Base-by-base conservation (phyloP, 176 grass and related monocot species). In the Puya raimondii region DNA sequence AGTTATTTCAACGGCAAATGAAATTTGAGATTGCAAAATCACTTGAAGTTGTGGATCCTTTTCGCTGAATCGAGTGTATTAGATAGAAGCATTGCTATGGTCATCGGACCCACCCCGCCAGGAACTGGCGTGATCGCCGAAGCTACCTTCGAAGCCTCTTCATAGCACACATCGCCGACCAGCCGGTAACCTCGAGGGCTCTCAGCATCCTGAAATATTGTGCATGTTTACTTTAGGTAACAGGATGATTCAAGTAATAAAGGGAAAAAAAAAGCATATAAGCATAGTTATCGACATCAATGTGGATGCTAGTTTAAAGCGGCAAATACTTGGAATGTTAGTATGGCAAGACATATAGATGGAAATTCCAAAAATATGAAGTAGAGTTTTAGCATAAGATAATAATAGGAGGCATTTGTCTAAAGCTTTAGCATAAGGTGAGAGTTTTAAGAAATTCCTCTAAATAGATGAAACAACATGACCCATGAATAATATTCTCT, bases 81-180 rank as follows among this genome's bases (percentile, higher is more conserved):
- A 1, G 89, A 88, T 68, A 97, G 69, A 78, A 97, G 77, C 89
- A 97, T 92, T 9, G 94, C 94, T 69, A 92, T 97, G 3, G 86
- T 90, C 94, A 97, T 92, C 4, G 89, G 94, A 48, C 86, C 89
- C 52, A 97, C 93, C n/a, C 89, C 89, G 6, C 93, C 84, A 0
- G 89, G 89, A 50, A 97, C 94, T 15, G 86, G 94, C 2, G 94
- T 99, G 63, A 99, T 93, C 0, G 81, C 78, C 50, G 89, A 88
- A 14, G 89, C 89, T 23, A 91, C 72, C 82, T 86, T 80, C 47
- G 77, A 90, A 66, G 74, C 89, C 51, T 99, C 89, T 71, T 88
- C 80, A 0, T 83, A 99, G 27, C 87, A 93, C 9, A 99, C 84
- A 71, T 99, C 89, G 71, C 94, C 87, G 0, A 86, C 84, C 1